phyloP scores from a whole-genome alignment of 2,329 filamentous ascomycete genomes.

The Grosmannia clavigera region DNA sequence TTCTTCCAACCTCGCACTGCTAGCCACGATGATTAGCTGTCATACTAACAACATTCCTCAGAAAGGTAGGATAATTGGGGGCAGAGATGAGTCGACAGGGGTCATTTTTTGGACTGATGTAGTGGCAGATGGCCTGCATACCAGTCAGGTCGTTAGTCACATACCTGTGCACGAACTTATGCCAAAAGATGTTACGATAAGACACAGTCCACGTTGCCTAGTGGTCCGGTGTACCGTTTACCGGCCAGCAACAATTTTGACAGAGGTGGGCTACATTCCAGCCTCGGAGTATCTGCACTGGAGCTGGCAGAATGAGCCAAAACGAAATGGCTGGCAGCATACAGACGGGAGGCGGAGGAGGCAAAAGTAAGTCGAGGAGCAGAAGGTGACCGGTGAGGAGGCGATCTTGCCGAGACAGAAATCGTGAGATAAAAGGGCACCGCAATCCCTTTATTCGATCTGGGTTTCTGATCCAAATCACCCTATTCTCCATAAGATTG shows the following conservation, averaged over 20 bases:
- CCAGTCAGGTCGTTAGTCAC: not conserved
- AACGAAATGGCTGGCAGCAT: constrained; percentile 1
- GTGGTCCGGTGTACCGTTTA: not conserved
- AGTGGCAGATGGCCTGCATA: not conserved
- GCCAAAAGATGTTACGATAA: not conserved
- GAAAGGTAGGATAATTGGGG: not conserved
- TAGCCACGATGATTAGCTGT: not conserved
- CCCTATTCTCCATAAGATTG: not conserved
- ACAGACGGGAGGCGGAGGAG: not conserved
- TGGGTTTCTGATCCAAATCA: not conserved
- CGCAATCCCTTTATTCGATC: not conserved
- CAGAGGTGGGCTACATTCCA: not conserved
- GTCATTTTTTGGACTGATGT: not conserved
- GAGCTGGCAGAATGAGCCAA: not conserved
- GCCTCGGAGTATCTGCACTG: not conserved
- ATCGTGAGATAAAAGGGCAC: not conserved
- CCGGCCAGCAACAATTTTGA: not conserved
- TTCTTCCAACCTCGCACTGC: not conserved
- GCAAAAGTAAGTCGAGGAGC: not conserved
- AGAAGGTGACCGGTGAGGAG: not conserved
- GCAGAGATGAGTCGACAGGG: not conserved
- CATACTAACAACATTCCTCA: not conserved
- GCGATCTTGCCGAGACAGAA: not conserved
- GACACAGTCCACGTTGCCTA: not conserved
- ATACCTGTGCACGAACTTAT: not conserved